Percentiles rank a stretch among this genome's conserved stretches.
Evolutionary conservation across 2,329 filamentous ascomycete species (phyloP).

Genomic region (Didymella segeticola): DNA sequence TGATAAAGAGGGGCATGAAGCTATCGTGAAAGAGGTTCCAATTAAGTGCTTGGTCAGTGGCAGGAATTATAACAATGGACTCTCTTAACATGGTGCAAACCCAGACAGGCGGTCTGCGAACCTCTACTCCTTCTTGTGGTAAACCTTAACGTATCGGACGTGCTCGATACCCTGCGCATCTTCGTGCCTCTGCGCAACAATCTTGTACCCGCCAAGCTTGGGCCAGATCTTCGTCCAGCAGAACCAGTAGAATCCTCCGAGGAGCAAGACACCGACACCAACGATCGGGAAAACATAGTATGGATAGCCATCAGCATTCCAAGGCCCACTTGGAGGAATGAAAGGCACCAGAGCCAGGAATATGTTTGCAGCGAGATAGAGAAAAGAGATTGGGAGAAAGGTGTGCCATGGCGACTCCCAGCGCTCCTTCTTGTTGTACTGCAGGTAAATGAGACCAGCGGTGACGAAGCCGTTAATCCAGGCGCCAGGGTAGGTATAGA

Average conservation of each 20-base stretch:
- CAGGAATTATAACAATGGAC: no score
- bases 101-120: neutral
- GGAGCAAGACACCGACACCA: slow-evolving; percentile 49
- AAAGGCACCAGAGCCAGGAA: slow-evolving; percentile 55
- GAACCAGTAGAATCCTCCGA: slow-evolving; percentile 48
- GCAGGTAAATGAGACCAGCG: slow-evolving; percentile 46
- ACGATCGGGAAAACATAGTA: slow-evolving; percentile 56
- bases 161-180: slow-evolving; percentile 40
- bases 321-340: slow-evolving; percentile 50
- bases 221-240: slow-evolving; percentile 31
- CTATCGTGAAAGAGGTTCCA: no score
- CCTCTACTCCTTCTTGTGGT: slow-evolving; percentile 30
- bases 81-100: no score
- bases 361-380: slow-evolving; percentile 50
- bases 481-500: slow-evolving; percentile 51
- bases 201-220: slow-evolving; percentile 40
- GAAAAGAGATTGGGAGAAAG: slow-evolving; percentile 43
- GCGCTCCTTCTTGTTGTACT: slow-evolving; percentile 42
- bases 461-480: slow-evolving; percentile 49
- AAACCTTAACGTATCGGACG: slow-evolving; percentile 43
- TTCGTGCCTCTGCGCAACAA: slow-evolving; percentile 38
- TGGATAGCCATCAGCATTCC: slow-evolving; percentile 51
- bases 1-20: no score
- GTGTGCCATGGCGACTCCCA: slow-evolving; percentile 50
- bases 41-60: neutral